These are phyloP conservation scores for Dactylonectria estremocensis DNA, from an alignment of 2,329 filamentous ascomycete species.

Conservation along the genomic window DNA sequence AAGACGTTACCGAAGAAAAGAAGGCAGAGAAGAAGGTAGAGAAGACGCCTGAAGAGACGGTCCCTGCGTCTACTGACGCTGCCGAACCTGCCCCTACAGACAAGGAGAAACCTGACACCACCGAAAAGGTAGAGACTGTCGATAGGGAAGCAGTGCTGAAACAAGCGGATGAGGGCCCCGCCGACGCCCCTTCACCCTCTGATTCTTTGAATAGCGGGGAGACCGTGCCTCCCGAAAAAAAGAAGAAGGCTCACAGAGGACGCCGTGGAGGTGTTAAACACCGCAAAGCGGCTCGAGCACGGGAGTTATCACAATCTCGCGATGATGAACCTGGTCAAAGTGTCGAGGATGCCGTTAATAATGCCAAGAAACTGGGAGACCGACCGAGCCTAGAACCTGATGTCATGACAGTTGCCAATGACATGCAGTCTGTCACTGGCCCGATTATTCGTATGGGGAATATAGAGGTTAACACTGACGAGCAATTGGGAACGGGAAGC, in stretches of 20 bases:
- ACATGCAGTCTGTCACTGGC: slow-evolving; percentile 73
- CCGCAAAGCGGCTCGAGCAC: slow-evolving; percentile 69
- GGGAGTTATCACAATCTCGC: slow-evolving; percentile 66
- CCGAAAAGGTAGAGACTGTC: slow-evolving; percentile 12
- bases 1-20: slow-evolving; percentile 1
- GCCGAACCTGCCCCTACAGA: slow-evolving; percentile 22
- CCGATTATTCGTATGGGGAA: slow-evolving; percentile 74
- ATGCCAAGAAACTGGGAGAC: slow-evolving; percentile 71
- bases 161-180: background rate
- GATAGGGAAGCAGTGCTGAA: slow-evolving; percentile 3
- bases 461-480: slow-evolving; percentile 75
- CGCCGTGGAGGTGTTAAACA: slow-evolving; percentile 81
- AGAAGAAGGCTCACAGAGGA: slow-evolving; percentile 79
- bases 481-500: slow-evolving; percentile 83
- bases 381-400: slow-evolving; percentile 72
- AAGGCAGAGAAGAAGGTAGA: slow-evolving; percentile 11
- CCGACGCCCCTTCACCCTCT: slow-evolving; percentile 5
- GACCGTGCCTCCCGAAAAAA: slow-evolving; percentile 62
- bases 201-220: slow-evolving; percentile 21
- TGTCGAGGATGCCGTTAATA: slow-evolving; percentile 74
- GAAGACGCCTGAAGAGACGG: slow-evolving; percentile 24
- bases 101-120: slow-evolving; percentile 13
- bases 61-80: slow-evolving; percentile 23
- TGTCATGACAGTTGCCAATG: slow-evolving; percentile 69
- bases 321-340: slow-evolving; percentile 63